A percentile compares a stretch with the other conserved stretches of the same genome.
Conservation (phyloP, 306 rosid species). For the Rosa chinensis region DNA sequence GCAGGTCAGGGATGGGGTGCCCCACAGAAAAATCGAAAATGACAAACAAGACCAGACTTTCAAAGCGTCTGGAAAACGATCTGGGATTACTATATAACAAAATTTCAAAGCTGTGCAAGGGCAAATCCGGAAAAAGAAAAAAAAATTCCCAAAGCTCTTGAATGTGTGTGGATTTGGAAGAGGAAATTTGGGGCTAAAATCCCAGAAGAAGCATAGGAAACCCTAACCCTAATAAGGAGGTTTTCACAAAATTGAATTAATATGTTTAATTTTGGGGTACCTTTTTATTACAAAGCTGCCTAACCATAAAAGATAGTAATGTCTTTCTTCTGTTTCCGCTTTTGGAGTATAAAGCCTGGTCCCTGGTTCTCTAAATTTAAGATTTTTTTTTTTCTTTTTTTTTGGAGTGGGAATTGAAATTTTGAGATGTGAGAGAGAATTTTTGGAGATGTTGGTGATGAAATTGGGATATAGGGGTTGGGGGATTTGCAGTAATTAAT, state of each 20-base stretch:
- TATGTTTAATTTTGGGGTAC: neutral
- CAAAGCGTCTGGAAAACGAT: conserved; percentile 13
- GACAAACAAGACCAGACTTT: conserved; percentile 27
- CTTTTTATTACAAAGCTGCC: neutral
- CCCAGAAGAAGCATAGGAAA: conserved; percentile 26
- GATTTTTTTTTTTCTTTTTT: neutral
- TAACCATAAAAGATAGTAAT: neutral
- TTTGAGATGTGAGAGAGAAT: neutral
- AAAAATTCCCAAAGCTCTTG: neutral
- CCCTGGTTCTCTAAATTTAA: neutral
- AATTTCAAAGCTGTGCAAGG: conserved; percentile 32
- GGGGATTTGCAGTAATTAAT: neutral
- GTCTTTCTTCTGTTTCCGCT: neutral
- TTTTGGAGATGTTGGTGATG: neutral
- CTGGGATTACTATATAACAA: neutral
- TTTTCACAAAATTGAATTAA: too few relatives aligned
- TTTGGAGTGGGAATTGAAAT: neutral
- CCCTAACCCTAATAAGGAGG: conserved; percentile 25
- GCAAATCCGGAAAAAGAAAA: conserved; percentile 35
- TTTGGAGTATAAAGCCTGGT: neutral
- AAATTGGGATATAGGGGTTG: neutral
- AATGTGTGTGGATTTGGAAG: neutral
- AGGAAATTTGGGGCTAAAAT: conserved; percentile 12
- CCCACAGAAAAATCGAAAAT: conserved; percentile 26
- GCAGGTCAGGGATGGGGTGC: conserved; percentile 6